Conservation (phyloP, 768 basidiomycete species). For the Trametes meyenii region DNA sequence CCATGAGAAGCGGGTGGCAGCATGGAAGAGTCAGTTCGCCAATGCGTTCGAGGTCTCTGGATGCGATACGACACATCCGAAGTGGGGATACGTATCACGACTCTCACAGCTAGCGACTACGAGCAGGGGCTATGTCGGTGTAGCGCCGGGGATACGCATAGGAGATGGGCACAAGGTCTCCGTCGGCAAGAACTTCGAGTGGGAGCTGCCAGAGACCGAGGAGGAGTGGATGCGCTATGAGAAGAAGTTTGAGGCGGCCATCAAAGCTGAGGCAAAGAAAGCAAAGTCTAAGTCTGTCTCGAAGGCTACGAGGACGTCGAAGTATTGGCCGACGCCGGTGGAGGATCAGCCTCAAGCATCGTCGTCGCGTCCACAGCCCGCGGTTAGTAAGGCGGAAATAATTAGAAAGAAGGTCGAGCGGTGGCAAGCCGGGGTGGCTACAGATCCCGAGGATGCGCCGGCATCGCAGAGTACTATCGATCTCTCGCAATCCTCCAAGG, state of each 20-base stretch:
- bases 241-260: slow-evolving; percentile 34
- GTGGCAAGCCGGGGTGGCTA: slow-evolving; percentile 38
- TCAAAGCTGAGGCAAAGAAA: slow-evolving; percentile 21
- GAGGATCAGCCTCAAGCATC: neutral
- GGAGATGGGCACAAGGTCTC: slow-evolving; percentile 29
- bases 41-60: slow-evolving; percentile 40
- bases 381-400: slow-evolving; percentile 27
- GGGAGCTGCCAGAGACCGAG: slow-evolving; percentile 50
- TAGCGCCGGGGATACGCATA: slow-evolving; percentile 27
- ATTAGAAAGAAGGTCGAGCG: slow-evolving; percentile 40
- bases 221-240: slow-evolving; percentile 54
- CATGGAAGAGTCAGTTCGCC: slow-evolving; percentile 38
- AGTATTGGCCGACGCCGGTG: slow-evolving; percentile 22
- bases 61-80: slow-evolving; percentile 46
- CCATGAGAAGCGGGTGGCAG: slow-evolving; percentile 35
- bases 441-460: neutral
- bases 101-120: slow-evolving; percentile 45
- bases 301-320: slow-evolving; percentile 16
- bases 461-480: neutral
- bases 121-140: slow-evolving; percentile 37
- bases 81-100: slow-evolving; percentile 48
- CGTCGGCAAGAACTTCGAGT: slow-evolving; percentile 30
- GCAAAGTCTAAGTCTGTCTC: neutral
- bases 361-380: neutral
- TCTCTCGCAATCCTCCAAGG: neutral